Conservation (phyloP, 257 asterid species). For the Solanum ahanhuiri region DNA sequence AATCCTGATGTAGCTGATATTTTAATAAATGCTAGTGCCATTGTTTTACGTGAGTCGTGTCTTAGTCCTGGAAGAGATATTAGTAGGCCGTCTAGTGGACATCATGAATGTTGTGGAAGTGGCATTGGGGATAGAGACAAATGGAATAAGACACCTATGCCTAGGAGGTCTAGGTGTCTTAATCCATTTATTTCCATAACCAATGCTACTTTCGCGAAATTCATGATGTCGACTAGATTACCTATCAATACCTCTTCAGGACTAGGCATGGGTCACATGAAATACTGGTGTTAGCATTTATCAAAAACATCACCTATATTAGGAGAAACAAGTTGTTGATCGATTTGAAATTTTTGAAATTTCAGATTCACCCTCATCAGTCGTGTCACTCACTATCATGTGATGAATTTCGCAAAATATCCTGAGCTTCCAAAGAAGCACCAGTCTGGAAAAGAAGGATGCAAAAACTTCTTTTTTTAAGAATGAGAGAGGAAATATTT, state of each 20-base stretch:
- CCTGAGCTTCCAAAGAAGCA: too few relatives aligned
- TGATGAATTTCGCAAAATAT: background rate
- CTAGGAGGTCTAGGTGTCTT: slow-evolving; percentile 39
- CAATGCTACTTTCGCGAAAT: slow-evolving; percentile 32
- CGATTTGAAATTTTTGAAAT: slow-evolving; percentile 4
- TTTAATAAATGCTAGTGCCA: slow-evolving; percentile 5
- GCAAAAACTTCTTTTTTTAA: too few relatives aligned
- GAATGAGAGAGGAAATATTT: too few relatives aligned
- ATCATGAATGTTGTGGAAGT: slow-evolving; percentile 56
- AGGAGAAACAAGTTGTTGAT: slow-evolving; percentile 7
- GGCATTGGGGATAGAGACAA: slow-evolving; percentile 31
- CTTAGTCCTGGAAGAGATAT: slow-evolving; percentile 37
- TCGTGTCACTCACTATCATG: slow-evolving; percentile 3
- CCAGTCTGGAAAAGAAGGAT: too few relatives aligned
- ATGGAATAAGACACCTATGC: slow-evolving; percentile 5
- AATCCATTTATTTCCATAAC: slow-evolving; percentile 58
- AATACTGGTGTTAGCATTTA: slow-evolving; percentile 16
- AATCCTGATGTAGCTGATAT: too few relatives aligned
- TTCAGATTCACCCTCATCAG: slow-evolving; percentile 9
- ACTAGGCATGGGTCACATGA: slow-evolving; percentile 31
- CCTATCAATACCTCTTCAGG: slow-evolving; percentile 45
- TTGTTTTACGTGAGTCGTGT: slow-evolving; percentile 26
- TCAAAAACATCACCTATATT: slow-evolving; percentile 30
- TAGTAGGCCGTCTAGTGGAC: slow-evolving; percentile 34
- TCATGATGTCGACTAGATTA: slow-evolving; percentile 35